These are phyloP conservation scores for Fagopyrum esculentum DNA, from an alignment of 148 eudicot genomes.

Conservation along the genomic window DNA sequence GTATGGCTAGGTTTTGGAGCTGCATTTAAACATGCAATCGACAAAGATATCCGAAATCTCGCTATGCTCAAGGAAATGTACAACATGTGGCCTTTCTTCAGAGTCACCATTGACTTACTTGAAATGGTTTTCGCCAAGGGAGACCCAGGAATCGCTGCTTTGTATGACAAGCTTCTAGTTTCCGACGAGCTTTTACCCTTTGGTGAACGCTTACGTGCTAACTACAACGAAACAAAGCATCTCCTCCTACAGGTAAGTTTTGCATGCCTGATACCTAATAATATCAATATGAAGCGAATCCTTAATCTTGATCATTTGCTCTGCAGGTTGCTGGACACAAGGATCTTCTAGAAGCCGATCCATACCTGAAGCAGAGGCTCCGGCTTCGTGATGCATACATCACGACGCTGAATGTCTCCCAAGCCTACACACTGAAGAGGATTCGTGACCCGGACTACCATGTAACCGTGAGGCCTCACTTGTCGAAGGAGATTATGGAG, in stretches of 20 bases:
- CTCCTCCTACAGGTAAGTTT: constrained; percentile 66
- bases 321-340: constrained; percentile 78
- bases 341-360: constrained; percentile 78
- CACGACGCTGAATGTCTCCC: constrained; percentile 65
- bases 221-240: constrained; percentile 50
- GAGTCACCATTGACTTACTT: constrained; percentile 75
- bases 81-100: constrained; percentile 79
- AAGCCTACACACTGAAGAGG: constrained; percentile 73
- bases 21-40: constrained; percentile 52
- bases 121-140: constrained; percentile 94
- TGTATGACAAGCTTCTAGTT: constrained; percentile 78
- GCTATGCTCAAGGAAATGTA: constrained; percentile 77
- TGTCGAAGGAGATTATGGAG: constrained; percentile 62
- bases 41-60: constrained; percentile 52
- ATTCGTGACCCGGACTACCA: constrained; percentile 73
- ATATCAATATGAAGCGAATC: no score
- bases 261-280: not conserved
- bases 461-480: constrained; percentile 64
- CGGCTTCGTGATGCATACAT: constrained; percentile 80
- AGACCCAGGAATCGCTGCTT: constrained; percentile 77
- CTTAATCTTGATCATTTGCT: no score
- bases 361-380: constrained; percentile 81
- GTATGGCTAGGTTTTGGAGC: constrained; percentile 94
- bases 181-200: constrained; percentile 51
- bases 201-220: constrained; percentile 57